phyloP scores from a whole-genome alignment of 176 grass and related monocot genomes.

The Typha latifolia region DNA sequence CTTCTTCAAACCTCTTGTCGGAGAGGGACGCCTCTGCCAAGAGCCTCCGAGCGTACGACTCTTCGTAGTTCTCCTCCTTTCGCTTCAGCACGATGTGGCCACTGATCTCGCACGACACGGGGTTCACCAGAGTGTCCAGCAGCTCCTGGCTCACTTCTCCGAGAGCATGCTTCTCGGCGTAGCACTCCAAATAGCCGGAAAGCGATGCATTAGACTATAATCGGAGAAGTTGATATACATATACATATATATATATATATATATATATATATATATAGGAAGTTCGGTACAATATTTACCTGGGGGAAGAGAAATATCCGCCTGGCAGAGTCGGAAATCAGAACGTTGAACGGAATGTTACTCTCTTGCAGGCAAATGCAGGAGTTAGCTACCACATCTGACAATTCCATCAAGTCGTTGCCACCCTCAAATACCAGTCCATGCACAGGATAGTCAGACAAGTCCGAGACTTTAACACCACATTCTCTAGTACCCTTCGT shows the following conservation, averaged over 20 bases:
- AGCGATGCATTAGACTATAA: too few species aligned
- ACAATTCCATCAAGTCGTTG: background rate
- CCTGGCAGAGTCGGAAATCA: background rate
- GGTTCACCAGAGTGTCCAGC: slow-evolving; percentile 66
- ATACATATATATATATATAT: too few species aligned
- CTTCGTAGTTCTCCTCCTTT: slow-evolving; percentile 60
- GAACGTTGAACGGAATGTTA: background rate
- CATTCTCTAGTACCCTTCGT: background rate
- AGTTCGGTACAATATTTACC: background rate
- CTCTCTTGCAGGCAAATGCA: slow-evolving; percentile 1
- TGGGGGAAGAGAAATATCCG: background rate
- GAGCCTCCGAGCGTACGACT: slow-evolving; percentile 44
- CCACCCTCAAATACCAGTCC: background rate
- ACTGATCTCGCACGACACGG: slow-evolving; percentile 78
- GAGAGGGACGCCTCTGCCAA: slow-evolving; percentile 54
- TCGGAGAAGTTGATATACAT: too few species aligned
- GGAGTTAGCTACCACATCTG: background rate
- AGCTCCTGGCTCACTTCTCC: slow-evolving; percentile 57
- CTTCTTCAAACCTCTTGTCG: slow-evolving; percentile 46
- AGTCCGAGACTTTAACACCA: background rate
- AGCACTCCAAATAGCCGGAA: slow-evolving; percentile 33
- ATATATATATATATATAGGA: too few species aligned
- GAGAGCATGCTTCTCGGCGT: slow-evolving; percentile 54
- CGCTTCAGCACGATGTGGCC: slow-evolving; percentile 80
- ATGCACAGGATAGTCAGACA: background rate